Conservation (phyloP, 2,329 filamentous ascomycete genomes). For the Cladophialophora chaetospira region DNA sequence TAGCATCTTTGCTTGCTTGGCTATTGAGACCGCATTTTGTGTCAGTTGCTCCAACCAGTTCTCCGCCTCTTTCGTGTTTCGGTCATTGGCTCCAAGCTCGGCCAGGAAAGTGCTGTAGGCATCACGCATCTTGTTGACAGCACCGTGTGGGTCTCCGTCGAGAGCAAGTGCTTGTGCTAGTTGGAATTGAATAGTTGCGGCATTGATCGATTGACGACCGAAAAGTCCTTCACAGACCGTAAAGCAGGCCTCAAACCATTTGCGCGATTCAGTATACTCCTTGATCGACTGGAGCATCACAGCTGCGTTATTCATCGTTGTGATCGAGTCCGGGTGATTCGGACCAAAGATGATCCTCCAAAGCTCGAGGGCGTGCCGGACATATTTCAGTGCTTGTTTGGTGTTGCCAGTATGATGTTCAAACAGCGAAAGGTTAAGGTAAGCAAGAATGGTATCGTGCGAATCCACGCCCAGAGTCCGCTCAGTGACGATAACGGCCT, state of each 20-base stretch:
- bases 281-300: slow-evolving; percentile 98
- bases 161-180: slow-evolving; percentile 91
- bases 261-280: slow-evolving; percentile 87
- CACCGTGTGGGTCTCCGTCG: slow-evolving; percentile 91
- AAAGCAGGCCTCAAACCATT: slow-evolving; percentile 95
- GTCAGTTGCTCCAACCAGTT: slow-evolving; percentile 95
- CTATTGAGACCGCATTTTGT: slow-evolving; percentile 90
- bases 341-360: slow-evolving; percentile 97
- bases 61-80: slow-evolving; percentile 97
- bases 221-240: slow-evolving; percentile 86
- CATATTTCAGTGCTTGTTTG: slow-evolving; percentile 80
- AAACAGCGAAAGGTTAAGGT: slow-evolving; percentile 93
- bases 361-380: slow-evolving; percentile 87
- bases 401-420: slow-evolving; percentile 92
- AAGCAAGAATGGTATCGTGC: slow-evolving; percentile 89
- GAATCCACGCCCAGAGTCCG: slow-evolving; percentile 92
- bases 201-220: slow-evolving; percentile 86
- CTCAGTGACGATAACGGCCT: slow-evolving; percentile 94
- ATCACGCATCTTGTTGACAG: slow-evolving; percentile 91
- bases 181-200: slow-evolving; percentile 94
- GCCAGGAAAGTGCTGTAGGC: slow-evolving; percentile 93
- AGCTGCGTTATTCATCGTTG: slow-evolving; percentile 96
- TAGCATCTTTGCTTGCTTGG: slow-evolving; percentile 87
- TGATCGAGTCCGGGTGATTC: slow-evolving; percentile 95
- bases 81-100: slow-evolving; percentile 84